Evolutionary conservation across 106 monocot species (phyloP), one percentile per base, ranked within the genome.

Genomic region (Triglochin maritima): DNA sequence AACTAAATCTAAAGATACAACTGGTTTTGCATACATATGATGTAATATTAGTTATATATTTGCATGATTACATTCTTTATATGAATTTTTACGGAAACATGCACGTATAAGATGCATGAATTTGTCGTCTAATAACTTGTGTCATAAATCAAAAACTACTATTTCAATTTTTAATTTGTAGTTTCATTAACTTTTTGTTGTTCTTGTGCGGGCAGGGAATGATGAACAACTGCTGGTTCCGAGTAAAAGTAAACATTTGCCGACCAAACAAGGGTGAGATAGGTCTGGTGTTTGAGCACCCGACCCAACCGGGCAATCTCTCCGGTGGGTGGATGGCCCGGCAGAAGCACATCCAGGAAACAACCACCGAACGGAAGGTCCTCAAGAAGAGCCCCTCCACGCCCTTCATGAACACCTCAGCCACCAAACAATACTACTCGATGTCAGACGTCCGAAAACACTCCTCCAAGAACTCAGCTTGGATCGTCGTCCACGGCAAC

Each of bases 201-300:
- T n/a, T n/a, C n/a, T n/a, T n/a, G n/a, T n/a, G n/a, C n/a, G n/a
- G n/a, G n/a, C 85, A 95, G 95, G 96, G 96, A 4, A 98, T 98
- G 96, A 91, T 98, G 96, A 98, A 98, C 83, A 91, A 98, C 71
- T 98, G 96, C 72, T 98, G 96, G 96, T 91, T 91, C 79, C 71
- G 77, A 44, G 85, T 88, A 43, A 84, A 82, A 72, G 57, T 88
- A 8, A 82, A 75, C 41, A 55, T 79, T 7, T 86, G 83, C 78
- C 78, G 83, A 1, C 90, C 83, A 1, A 70, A 76, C 71, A 64
- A 57, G 29, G 96, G 96, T 4, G 86, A 91, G 81, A 64, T 91
- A 14, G 83, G 84, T 5, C 70, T 98, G 0, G 71, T 82, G n/a
- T 98, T 98, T 69, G 86, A 98, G 78, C 96, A 98, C 79, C 96